Base-by-base conservation (phyloP, 83 land plant genomes). In the Picea engelmannii region DNA sequence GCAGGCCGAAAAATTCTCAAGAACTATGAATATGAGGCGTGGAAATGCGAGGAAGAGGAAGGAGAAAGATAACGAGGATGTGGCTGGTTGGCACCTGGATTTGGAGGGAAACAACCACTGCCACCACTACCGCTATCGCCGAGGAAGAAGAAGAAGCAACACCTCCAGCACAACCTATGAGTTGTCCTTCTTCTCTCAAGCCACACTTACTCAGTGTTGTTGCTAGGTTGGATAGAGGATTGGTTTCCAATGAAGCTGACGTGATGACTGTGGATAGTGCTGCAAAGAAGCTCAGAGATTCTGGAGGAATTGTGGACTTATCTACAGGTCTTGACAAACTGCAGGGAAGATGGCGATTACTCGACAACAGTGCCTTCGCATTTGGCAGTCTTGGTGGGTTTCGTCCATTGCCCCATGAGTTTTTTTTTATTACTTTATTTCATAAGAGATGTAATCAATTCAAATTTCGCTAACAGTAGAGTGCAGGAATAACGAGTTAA, bases 341-440 rank as follows among this genome's bases (percentile, higher is more conserved):
- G 17, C 98, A 97, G 71, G 99, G 99, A 15, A 79, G 90, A 75
- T 97, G 99, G 99, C 91, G 91, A 79, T 79, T 97, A 61, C 84
- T 95, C 31, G 93, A 91, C 75, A 93, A 95, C 87, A 97, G 99
- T 86, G 98, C 95, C 6, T 97, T 97, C 64, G 87, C 93, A 20
- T 92, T 94, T 38, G 95, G 96, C 0, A 97, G 94, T 61, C 90
- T 95, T 38, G 99, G 99, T 35, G 99, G 99, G 23, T 88, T 91
- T 80, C 89, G 35, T 35, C 35, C 35, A 35, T 35, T 35, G 2
- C 35, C 35, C 35, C 35, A 1, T 35, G 35, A n/a, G n/a, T n/a
- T n/a, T 35, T 35, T 35, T 35, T 35, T 35, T 35, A 35, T 35
- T 35, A 35, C 35, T 35, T 1, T 35, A 35, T 35, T 35, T 35